Evolutionary conservation across 805 yeast species (phyloP), one percentile per base, ranked within the genome.

Genomic region (Trichomonascus vanleenenianus): DNA sequence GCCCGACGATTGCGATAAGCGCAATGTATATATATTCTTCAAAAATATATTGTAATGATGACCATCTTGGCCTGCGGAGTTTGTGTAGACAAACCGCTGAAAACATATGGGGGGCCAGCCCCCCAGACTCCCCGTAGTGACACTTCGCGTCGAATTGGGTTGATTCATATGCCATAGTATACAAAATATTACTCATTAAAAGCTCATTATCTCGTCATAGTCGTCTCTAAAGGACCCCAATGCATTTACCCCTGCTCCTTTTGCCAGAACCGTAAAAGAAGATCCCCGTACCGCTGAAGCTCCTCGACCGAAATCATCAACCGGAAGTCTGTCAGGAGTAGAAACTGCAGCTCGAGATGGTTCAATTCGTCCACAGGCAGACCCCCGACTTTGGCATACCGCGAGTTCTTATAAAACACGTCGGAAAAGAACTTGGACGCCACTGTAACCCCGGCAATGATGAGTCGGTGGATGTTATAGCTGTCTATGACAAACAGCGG

Each of bases 351-450:
- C 64, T 93, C 99, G 54, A 93, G 70, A 64, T 85, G 89, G 61
- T 93, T 93, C 61, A 93, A 73, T 62, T 93, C 99, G 46, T 86
- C 95, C 47, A 88, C 72, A 6, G 97, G 95, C 45, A 91, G 72
- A 0, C 97, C 97, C 4, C 97, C 97, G 38, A 91, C 69, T 62
- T 89, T 85, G 9, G 97, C 96, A 63, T 91, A 91, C 52, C 97
- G 75, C 45, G 93, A 80, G 62, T 91, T 91, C 60, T 91, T 91
- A 72, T 91, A 91, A 59, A 89, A 91, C 41, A 89, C 86, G 65
- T 91, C 97, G 56, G 91, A 81, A 63, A 89, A 89, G 63, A 91
- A 91, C 68, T 93, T 93, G 33, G 95, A 84, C 22, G 95, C 86
- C 20, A 93, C 97, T 0, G 99, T 91, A 49, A 93, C 83, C 3